Evolutionary conservation across 768 basidiomycete genomes (phyloP), one percentile per base, ranked within the genome.

Genomic region (Amanita rubescens): DNA sequence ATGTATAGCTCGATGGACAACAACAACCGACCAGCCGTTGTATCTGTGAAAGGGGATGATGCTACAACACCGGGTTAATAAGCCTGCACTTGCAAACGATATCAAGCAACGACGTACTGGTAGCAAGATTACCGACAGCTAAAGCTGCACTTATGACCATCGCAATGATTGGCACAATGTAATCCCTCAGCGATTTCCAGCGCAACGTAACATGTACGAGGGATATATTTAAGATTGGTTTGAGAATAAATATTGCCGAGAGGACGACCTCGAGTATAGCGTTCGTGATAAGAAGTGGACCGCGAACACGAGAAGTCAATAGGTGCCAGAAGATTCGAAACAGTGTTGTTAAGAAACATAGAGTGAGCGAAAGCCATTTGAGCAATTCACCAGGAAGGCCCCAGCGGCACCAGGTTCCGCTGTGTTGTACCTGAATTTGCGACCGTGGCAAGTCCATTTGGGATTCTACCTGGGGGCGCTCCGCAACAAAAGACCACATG

Each of bases 241-340:
- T 88, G 57, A 85, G 63, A 45, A 85, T 74, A 62, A 87, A 79
- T 7, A 86, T 59, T 27, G 71, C 70, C 1, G 82, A 81, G 10
- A 79, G 63, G 4, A 81, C 70, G 51, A 86, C 76, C 62, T 87
- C 76, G 6, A 87, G 57, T 10, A 75, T 76, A 5, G 76, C 67
- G 49, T 85, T 81, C 1, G 77, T 73, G 25, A 80, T 25, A 15
- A 43, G 30, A 27, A 52, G 33, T 35, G 51, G 20, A 34, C 24
- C 71, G 63, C 88, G 88, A 25, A 85, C 62, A 14, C 71, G 62
- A 10, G 67, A 67, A 33, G 58, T 58, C 37, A 59, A 73, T 71
- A 62, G 76, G 12, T 86, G 75, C 84, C 85, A 89, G 7, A 84
- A 47, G 22, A 82, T 71, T 62, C 90, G 84, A 39, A 90, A 69